phyloP scores from a whole-genome alignment of 75 land plant species.

The Picea sitchensis region DNA sequence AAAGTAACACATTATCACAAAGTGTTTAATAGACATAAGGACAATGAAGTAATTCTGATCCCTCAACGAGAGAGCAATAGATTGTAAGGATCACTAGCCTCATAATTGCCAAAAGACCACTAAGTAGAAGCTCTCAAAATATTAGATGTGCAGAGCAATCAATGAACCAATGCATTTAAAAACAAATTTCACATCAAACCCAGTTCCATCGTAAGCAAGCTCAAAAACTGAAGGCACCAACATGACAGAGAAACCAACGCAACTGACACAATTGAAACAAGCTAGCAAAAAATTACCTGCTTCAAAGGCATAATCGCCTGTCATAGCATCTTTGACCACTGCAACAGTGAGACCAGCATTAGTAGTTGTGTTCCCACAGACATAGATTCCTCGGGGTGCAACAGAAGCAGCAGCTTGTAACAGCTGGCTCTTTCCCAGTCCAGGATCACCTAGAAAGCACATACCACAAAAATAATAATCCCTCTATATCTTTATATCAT shows the following conservation, averaged over 20 bases:
- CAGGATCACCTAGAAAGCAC: constrained; percentile 82
- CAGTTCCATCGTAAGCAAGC: not conserved
- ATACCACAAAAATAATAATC: not conserved
- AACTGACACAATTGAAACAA: not conserved
- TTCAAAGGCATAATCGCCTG: constrained; percentile 97
- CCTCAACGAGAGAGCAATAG: not conserved
- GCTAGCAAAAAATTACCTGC: constrained; percentile 56
- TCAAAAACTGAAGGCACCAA: not conserved
- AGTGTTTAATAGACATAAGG: not conserved
- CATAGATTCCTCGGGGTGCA: constrained; percentile 98
- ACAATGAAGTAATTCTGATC: not conserved
- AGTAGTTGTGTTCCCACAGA: constrained; percentile 97
- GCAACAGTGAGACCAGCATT: constrained; percentile 99
- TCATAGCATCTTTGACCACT: constrained; percentile 91
- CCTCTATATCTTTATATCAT: not conserved
- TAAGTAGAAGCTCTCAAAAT: not conserved
- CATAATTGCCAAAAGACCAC: not conserved
- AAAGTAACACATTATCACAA: not conserved
- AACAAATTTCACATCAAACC: not conserved
- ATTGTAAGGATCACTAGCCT: not conserved
- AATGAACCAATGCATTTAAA: not conserved
- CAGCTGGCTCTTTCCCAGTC: constrained; percentile 96
- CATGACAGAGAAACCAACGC: not conserved
- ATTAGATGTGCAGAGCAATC: not conserved
- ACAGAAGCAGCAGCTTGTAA: constrained; percentile 94